Evolutionary conservation across 352 stramenopile species (phyloP).

Genomic region (Thalassiosira livingstoniorum): DNA sequence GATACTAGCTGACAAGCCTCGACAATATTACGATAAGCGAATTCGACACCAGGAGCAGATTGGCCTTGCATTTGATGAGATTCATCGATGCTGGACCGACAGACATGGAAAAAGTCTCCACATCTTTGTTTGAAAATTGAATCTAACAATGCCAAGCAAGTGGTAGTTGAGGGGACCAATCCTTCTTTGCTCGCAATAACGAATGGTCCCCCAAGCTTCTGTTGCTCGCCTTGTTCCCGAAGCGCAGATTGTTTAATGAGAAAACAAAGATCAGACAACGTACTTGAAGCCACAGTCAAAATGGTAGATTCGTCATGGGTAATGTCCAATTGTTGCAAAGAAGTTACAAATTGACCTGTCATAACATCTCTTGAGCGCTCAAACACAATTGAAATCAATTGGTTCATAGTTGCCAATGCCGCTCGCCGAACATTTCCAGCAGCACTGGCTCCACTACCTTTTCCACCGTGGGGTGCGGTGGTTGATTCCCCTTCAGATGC

Average conservation of each 20-base stretch:
- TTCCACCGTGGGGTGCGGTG: neutral
- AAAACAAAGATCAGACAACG: constrained; percentile 58
- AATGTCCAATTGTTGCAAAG: neutral
- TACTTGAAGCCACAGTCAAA: constrained; percentile 44
- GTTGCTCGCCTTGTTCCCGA: constrained; percentile 4
- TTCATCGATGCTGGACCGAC: constrained; percentile 9
- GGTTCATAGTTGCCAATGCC: constrained; percentile 65
- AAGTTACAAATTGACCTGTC: neutral
- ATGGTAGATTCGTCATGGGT: constrained; percentile 24
- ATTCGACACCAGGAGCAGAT: constrained; percentile 33
- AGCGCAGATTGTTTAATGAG: constrained; percentile 38
- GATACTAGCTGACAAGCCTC: constrained; percentile 49
- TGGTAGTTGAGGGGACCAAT: constrained; percentile 62
- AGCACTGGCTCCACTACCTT: constrained; percentile 28
- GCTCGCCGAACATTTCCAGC: constrained; percentile 56
- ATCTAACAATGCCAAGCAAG: constrained; percentile 75
- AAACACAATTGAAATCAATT: constrained; percentile 64
- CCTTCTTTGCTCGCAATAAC: constrained; percentile 46
- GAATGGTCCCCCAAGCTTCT: constrained; percentile 57
- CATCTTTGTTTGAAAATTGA: constrained; percentile 70
- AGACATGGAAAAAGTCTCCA: constrained; percentile 55
- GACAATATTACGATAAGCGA: constrained; percentile 46
- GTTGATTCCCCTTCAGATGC: constrained; percentile 8
- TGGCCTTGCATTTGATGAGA: neutral
- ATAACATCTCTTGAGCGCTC: constrained; percentile 58